phyloP scores from a whole-genome alignment of 2,329 filamentous ascomycete genomes.

The Hypoxylon sp. region DNA sequence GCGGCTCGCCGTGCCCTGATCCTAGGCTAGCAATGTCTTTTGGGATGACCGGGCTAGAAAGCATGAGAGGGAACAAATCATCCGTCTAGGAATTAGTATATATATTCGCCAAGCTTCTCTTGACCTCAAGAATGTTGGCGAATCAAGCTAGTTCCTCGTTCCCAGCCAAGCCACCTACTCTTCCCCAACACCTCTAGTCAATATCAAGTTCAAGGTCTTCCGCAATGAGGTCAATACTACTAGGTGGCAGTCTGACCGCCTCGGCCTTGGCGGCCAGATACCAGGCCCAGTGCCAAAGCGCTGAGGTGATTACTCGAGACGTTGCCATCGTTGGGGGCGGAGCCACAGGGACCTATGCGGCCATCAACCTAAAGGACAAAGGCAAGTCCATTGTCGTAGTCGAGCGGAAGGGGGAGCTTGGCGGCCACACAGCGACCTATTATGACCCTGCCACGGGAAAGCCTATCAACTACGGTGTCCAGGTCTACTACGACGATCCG shows the following conservation, averaged over 20 bases:
- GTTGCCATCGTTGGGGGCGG: slow-evolving; percentile 46
- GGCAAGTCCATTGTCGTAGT: slow-evolving; percentile 43
- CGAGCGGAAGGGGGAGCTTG: slow-evolving; percentile 40
- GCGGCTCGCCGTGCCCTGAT: slow-evolving; percentile 2
- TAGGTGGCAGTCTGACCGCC: slow-evolving; percentile 15
- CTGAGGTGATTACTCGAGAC: slow-evolving; percentile 42
- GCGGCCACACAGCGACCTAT: slow-evolving; percentile 47
- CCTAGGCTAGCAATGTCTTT: slow-evolving; percentile 2
- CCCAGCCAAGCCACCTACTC: slow-evolving; percentile 6
- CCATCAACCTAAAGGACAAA: slow-evolving; percentile 40
- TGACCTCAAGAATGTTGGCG: not conserved
- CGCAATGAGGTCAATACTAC: slow-evolving; percentile 21
- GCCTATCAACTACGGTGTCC: slow-evolving; percentile 45
- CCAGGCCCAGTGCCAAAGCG: slow-evolving; percentile 11
- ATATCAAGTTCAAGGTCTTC: slow-evolving; percentile 9
- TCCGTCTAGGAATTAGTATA: slow-evolving; percentile 11
- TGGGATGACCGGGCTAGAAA: not conserved
- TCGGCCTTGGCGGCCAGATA: slow-evolving; percentile 19
- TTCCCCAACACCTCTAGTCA: slow-evolving; percentile 3
- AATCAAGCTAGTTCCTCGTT: slow-evolving; percentile 18
- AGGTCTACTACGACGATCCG: slow-evolving; percentile 44
- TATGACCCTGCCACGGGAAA: slow-evolving; percentile 41
- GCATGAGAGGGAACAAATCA: not conserved
- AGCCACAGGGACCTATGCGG: slow-evolving; percentile 45
- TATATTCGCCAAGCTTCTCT: slow-evolving; percentile 26